A percentile compares a stretch with the other conserved stretches of the same genome.
These are phyloP conservation scores for Sarocladium brachiariae DNA, from an alignment of 2,329 filamentous ascomycete genomes.

Conservation along the genomic window DNA sequence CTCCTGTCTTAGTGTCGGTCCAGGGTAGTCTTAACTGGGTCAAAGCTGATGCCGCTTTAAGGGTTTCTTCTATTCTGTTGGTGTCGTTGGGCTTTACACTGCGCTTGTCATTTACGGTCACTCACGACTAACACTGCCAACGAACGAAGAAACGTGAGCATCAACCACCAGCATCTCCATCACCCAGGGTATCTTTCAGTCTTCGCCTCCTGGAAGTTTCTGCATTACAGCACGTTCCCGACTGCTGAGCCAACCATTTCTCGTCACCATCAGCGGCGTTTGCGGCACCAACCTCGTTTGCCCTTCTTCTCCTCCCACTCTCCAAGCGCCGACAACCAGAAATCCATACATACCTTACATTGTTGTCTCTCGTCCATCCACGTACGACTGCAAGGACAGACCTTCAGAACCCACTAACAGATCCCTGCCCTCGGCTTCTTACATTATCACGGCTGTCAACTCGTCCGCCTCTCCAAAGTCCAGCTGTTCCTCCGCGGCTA, in stretches of 20 bases:
- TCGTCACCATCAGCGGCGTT: too few species aligned
- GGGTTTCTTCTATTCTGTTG: neutral
- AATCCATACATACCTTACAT: too few species aligned
- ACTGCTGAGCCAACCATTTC: too few species aligned
- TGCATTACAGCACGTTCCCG: too few species aligned
- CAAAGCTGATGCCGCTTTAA: slow-evolving; percentile 8
- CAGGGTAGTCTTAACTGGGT: neutral
- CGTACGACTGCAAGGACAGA: neutral
- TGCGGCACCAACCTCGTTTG: too few species aligned
- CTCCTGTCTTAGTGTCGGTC: neutral
- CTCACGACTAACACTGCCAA: too few species aligned
- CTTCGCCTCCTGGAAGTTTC: too few species aligned
- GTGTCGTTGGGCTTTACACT: too few species aligned
- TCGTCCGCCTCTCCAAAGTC: neutral
- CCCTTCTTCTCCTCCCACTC: neutral
- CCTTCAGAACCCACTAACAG: neutral
- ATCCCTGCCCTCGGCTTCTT: neutral
- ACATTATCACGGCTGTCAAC: neutral
- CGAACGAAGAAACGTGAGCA: too few species aligned
- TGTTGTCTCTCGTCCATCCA: neutral
- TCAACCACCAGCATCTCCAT: too few species aligned
- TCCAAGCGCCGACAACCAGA: neutral
- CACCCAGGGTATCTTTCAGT: too few species aligned
- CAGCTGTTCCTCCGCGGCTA: slow-evolving; percentile 1
- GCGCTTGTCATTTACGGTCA: too few species aligned